Evolutionary conservation across 2,329 filamentous ascomycete species (phyloP).

Genomic region (Xylariaceae sp.): DNA sequence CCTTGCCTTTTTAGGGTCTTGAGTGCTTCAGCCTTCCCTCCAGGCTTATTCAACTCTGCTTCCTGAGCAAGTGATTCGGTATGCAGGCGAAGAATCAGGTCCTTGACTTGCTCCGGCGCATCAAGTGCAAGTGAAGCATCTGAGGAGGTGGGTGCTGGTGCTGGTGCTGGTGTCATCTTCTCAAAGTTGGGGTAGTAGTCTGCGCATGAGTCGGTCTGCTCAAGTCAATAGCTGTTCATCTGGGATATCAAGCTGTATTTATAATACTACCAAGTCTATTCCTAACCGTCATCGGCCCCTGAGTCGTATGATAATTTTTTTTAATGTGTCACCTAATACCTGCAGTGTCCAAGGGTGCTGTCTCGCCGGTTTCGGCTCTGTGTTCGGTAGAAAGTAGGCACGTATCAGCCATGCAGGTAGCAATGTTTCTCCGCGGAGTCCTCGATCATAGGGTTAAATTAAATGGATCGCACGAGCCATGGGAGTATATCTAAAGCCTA

Average conservation of each 20-base stretch:
- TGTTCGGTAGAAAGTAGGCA: too few relatives aligned
- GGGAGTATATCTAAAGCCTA: too few relatives aligned
- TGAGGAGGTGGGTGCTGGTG: too few relatives aligned
- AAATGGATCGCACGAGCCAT: too few relatives aligned
- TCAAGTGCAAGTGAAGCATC: constrained; percentile 17
- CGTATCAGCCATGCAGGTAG: too few relatives aligned
- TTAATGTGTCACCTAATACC: too few relatives aligned
- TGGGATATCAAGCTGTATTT: neutral
- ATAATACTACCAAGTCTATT: neutral
- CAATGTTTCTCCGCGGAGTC: too few relatives aligned
- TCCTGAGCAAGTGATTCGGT: constrained; percentile 20
- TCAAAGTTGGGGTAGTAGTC: neutral
- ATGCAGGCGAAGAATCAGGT: constrained; percentile 20
- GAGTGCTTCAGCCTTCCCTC: neutral
- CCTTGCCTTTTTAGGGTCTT: neutral
- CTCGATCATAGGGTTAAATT: too few relatives aligned
- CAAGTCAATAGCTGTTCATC: neutral
- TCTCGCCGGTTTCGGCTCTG: too few relatives aligned
- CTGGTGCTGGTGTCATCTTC: constrained; percentile 14
- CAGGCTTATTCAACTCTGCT: constrained; percentile 16
- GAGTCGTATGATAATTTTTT: too few relatives aligned
- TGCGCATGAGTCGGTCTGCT: neutral
- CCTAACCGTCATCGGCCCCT: too few relatives aligned
- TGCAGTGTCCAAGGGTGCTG: too few relatives aligned
- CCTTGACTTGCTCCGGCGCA: constrained; percentile 22